These are phyloP conservation scores for Cladophialophora chaetospira DNA, from an alignment of 2,329 filamentous ascomycete species.

Conservation along the genomic window DNA sequence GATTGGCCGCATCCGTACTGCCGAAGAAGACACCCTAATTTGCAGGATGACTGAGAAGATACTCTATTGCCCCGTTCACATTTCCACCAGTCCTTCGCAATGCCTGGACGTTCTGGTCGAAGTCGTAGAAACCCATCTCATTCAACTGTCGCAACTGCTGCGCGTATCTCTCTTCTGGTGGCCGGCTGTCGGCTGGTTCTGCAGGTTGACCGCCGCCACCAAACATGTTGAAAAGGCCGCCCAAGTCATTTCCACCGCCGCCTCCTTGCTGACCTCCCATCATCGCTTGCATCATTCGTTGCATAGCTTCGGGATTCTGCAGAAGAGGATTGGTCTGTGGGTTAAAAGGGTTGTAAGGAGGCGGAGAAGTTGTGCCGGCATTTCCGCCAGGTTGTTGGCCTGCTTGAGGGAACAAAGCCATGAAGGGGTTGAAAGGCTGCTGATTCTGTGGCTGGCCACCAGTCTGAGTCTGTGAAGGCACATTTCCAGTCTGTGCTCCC, in stretches of 20 bases:
- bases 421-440: constrained; percentile 66
- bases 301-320: constrained; percentile 61
- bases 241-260: constrained; percentile 41
- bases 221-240: constrained; percentile 37
- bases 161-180: constrained; percentile 90
- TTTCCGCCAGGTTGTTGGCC: constrained; percentile 36
- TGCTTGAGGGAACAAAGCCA: constrained; percentile 60
- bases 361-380: constrained; percentile 32
- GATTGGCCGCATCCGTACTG: neutral
- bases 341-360: constrained; percentile 41
- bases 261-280: constrained; percentile 44
- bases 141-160: constrained; percentile 90
- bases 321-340: constrained; percentile 56
- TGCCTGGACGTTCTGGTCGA: constrained; percentile 87
- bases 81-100: constrained; percentile 86
- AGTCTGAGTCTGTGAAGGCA: constrained; percentile 42
- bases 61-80: constrained; percentile 71
- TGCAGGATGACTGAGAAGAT: constrained; percentile 32
- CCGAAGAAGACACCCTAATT: neutral
- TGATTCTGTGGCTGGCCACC: constrained; percentile 36
- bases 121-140: constrained; percentile 98
- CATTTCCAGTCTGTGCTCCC: constrained; percentile 34
- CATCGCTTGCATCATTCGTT: constrained; percentile 57
- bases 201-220: constrained; percentile 43
- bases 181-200: constrained; percentile 74